These are phyloP conservation scores for Trichoderma arundinaceum DNA, from an alignment of 2,329 filamentous ascomycete species.

Conservation along the genomic window DNA sequence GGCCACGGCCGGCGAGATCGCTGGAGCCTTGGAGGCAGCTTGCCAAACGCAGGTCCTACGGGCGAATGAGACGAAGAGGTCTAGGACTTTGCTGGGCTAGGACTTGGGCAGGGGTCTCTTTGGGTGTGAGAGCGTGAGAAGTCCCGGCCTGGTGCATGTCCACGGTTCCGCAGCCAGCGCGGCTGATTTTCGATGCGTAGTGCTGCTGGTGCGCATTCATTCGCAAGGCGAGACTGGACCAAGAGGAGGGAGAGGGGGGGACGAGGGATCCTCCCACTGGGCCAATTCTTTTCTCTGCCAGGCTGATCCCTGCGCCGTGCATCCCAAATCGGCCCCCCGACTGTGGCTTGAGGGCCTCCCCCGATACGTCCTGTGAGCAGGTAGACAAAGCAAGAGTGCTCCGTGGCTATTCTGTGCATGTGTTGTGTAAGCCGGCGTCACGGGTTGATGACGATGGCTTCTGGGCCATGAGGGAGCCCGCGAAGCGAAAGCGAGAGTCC, in stretches of 20 bases:
- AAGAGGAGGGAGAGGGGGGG: conserved; percentile 14
- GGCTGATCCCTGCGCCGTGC: conserved; percentile 28
- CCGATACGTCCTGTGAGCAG: not conserved
- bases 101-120: conserved; percentile 35
- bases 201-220: not conserved
- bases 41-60: conserved; percentile 35
- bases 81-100: conserved; percentile 42
- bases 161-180: conserved; percentile 18
- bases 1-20: not conserved
- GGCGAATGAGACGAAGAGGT: conserved; percentile 39
- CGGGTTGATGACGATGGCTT: not conserved
- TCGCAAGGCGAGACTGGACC: conserved; percentile 11
- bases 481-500: not conserved
- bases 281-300: conserved; percentile 21
- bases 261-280: conserved; percentile 16
- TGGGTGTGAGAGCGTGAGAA: conserved; percentile 1
- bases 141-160: conserved; percentile 29
- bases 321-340: conserved; percentile 23
- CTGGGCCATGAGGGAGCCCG: no score
- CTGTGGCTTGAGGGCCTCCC: conserved; percentile 22
- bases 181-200: conserved; percentile 26
- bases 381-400: no score
- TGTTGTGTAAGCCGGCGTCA: no score
- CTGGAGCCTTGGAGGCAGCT: conserved; percentile 39
- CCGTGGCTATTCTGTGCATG: not conserved